Evolutionary conservation across 1,284 basidiomycete genomes (phyloP).

Genomic region (Sutorius eximius): DNA sequence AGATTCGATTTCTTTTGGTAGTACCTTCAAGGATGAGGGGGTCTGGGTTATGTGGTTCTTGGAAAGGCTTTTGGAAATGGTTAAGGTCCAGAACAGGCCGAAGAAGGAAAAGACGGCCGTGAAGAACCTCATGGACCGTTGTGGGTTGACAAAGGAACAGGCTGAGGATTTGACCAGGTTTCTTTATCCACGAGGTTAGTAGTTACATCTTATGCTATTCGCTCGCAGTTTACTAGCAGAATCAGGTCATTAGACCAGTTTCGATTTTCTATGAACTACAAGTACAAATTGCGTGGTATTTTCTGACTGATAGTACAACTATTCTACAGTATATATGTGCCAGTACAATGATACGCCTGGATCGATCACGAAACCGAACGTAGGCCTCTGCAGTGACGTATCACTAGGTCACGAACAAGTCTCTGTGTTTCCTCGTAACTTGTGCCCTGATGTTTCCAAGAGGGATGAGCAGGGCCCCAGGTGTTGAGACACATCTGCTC

Average conservation of each 20-base stretch:
- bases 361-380: slow-evolving; percentile 10
- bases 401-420: slow-evolving; percentile 19
- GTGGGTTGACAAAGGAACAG: slow-evolving; percentile 19
- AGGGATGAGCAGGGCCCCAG: slow-evolving; percentile 18
- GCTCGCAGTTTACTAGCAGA: slow-evolving; percentile 3
- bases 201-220: not conserved
- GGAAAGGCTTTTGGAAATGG: slow-evolving; percentile 19
- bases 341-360: not conserved
- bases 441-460: slow-evolving; percentile 20
- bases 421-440: slow-evolving; percentile 23
- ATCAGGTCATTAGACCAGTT: not conserved
- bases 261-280: not conserved
- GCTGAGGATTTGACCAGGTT: slow-evolving; percentile 19
- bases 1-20: slow-evolving; percentile 21
- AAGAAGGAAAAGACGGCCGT: slow-evolving; percentile 14
- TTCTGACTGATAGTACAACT: not conserved
- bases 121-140: slow-evolving; percentile 17
- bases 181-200: slow-evolving; percentile 13
- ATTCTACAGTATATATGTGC: not conserved
- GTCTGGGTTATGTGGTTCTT: slow-evolving; percentile 30
- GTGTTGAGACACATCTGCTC: slow-evolving; percentile 28
- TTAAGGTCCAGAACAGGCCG: slow-evolving; percentile 10
- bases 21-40: slow-evolving; percentile 17
- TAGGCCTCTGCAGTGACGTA: slow-evolving; percentile 14
- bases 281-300: not conserved